Evolutionary conservation across 768 basidiomycete genomes (phyloP), one percentile per base, ranked within the genome.

Genomic region (Mycena kentingensis): DNA sequence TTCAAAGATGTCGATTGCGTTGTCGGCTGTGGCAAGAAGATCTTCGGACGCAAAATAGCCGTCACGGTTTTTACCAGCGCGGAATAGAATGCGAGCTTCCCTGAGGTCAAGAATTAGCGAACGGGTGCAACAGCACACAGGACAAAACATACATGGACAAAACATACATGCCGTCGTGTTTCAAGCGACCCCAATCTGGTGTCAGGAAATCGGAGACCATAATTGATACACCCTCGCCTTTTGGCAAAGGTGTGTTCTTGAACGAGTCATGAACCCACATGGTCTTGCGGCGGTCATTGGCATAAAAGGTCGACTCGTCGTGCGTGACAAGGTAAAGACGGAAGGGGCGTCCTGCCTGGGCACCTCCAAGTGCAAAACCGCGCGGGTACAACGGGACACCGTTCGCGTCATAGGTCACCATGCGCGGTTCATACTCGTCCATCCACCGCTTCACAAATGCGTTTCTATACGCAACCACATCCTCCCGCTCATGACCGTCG

Each of bases 401-500:
- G 44, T 70, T 54, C 41, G 69, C 69, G 47, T 67, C 57, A 42
- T 61, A 64, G 7, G 45, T 63, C 15, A 57, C 6, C 44, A 68
- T 65, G 18, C 56, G 6, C 31, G 53, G 54, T 21, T 65, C 60
- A 50, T 70, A 68, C 11, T 63, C 57, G 19, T 60, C 39, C 18
- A 34, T 63, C 62, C 62, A 68, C 5, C 55, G 51, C 27, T 55
- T 21, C 5, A 67, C 35, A 43, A 69, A 69, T 10, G 52, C 49
- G 7, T 70, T 53, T 3, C 60, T 58, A 45, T 76, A 76, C 11
- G 54, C 45, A 0, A 72, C 67, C 13, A 76, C 70, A 65, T 77
- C 73, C 25, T 65, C 61, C 0, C 62, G 34, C 43, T 75, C 68
- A 60, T 75, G 73, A 0, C 75, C 68, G 58, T 75, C 73, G 39